phyloP scores from a whole-genome alignment of 192 early-diverging fungal genomes.

The Pilobolus umbonatus region DNA sequence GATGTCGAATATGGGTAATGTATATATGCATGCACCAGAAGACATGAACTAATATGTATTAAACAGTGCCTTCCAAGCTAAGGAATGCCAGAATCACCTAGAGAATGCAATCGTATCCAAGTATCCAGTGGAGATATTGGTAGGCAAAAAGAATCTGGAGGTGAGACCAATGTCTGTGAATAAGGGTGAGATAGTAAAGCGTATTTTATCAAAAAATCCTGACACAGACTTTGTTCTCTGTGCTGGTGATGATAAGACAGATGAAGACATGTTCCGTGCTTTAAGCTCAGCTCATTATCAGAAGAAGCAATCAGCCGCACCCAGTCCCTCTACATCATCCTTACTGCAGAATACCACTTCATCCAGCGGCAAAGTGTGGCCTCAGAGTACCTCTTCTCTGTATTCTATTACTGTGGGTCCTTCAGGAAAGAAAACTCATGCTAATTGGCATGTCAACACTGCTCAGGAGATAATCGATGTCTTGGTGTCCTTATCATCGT shows the following conservation, averaged over 20 bases:
- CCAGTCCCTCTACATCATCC: background rate
- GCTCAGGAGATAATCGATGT: conserved; percentile 9
- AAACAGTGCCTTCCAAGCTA: conserved; percentile 79
- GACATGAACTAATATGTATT: background rate
- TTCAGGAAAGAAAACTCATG: conserved; percentile 85
- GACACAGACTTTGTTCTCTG: conserved; percentile 87
- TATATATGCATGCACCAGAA: background rate
- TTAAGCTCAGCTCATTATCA: conserved; percentile 4
- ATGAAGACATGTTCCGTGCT: conserved; percentile 91
- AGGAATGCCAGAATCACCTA: conserved; percentile 95
- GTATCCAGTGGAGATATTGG: conserved; percentile 88
- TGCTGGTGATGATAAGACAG: conserved; percentile 98
- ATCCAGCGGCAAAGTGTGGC: background rate
- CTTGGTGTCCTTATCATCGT: conserved; percentile 9
- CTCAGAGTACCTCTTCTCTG: conserved; percentile 9
- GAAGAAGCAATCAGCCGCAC: background rate
- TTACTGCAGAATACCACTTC: background rate
- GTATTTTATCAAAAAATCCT: conserved; percentile 58
- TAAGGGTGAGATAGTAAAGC: conserved; percentile 97
- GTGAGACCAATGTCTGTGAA: conserved; percentile 89
- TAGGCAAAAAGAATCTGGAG: conserved; percentile 98
- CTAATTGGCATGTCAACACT: conserved; percentile 77
- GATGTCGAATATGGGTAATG: conserved; percentile 86
- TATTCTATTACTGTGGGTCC: conserved; percentile 84
- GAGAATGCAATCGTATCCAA: conserved; percentile 88